A percentile compares a stretch with the other conserved stretches of the same genome.
Evolutionary conservation across 345 rosid genomes (phyloP).

Genomic region (Brassica incana): DNA sequence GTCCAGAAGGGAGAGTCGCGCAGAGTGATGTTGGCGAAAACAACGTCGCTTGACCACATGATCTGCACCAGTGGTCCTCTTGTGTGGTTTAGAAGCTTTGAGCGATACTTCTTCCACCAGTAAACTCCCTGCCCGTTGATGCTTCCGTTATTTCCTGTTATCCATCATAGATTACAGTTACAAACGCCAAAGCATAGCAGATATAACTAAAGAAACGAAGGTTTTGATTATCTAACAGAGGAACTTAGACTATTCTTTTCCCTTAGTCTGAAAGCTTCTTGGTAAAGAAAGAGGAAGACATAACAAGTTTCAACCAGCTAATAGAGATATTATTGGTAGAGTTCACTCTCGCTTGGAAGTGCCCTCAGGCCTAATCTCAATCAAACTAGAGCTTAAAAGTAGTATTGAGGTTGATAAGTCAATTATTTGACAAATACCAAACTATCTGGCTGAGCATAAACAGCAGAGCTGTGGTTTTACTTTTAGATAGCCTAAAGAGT

Average conservation of each 20-base stretch:
- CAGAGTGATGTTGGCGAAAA: conserved; percentile 71
- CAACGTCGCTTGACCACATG: conserved; percentile 82
- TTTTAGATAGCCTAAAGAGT: neutral
- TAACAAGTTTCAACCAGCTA: conserved; percentile 2
- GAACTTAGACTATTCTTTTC: neutral
- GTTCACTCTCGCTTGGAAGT: neutral
- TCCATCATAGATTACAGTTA: conserved; percentile 8
- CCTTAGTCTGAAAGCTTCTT: neutral
- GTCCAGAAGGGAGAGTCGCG: conserved; percentile 98
- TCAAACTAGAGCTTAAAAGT: neutral
- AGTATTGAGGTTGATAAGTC: neutral
- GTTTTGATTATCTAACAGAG: neutral
- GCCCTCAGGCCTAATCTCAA: neutral
- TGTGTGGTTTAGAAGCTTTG: conserved; percentile 84
- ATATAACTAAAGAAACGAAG: neutral
- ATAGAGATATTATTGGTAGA: neutral
- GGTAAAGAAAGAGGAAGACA: conserved; percentile 6
- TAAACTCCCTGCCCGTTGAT: conserved; percentile 85
- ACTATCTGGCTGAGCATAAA: neutral
- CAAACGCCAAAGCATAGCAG: neutral
- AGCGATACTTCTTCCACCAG: conserved; percentile 90
- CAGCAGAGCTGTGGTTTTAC: neutral
- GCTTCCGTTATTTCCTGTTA: conserved; percentile 84
- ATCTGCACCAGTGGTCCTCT: conserved; percentile 91
- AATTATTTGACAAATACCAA: neutral